Percentiles rank a stretch among this genome's conserved stretches.
phyloP scores from a whole-genome alignment of 768 basidiomycete genomes.

The Dacryopinax primogenitus region DNA sequence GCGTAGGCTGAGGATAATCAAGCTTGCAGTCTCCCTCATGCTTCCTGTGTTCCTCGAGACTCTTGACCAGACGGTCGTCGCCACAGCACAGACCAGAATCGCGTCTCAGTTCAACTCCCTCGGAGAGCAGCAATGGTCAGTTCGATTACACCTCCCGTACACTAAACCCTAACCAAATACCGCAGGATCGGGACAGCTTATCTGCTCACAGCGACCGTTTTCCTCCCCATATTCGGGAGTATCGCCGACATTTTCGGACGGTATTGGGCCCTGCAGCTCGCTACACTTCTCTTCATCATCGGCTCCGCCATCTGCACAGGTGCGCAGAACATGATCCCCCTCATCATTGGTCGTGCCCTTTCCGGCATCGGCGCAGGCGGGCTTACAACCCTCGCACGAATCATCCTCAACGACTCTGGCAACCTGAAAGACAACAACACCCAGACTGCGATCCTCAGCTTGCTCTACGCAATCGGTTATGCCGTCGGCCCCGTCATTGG shows the following conservation, averaged over 20 bases:
- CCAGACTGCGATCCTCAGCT: conserved; percentile 33
- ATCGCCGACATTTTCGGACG: conserved; percentile 41
- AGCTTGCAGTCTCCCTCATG: conserved; percentile 23
- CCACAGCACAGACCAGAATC: conserved; percentile 41
- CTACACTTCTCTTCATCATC: conserved; percentile 35
- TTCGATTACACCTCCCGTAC: background rate
- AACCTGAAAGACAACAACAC: conserved; percentile 35
- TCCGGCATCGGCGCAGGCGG: conserved; percentile 20
- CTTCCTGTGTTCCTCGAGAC: conserved; percentile 36
- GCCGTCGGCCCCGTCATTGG: conserved; percentile 35
- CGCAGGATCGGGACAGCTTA: conserved; percentile 42
- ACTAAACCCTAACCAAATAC: background rate
- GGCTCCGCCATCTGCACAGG: conserved; percentile 40
- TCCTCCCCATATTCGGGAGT: conserved; percentile 40
- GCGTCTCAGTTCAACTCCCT: conserved; percentile 31
- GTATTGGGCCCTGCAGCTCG: conserved; percentile 35
- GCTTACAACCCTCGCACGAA: conserved; percentile 27
- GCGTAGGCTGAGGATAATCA: background rate
- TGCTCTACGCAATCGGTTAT: conserved; percentile 35
- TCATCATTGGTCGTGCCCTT: conserved; percentile 36
- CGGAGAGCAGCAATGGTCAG: conserved; percentile 23
- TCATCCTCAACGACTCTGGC: conserved; percentile 34
- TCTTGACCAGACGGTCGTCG: conserved; percentile 33
- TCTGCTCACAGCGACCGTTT: conserved; percentile 40
- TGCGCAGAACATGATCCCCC: conserved; percentile 34